phyloP scores from a whole-genome alignment of 352 stramenopile species.

The Globisporangium paddicum region DNA sequence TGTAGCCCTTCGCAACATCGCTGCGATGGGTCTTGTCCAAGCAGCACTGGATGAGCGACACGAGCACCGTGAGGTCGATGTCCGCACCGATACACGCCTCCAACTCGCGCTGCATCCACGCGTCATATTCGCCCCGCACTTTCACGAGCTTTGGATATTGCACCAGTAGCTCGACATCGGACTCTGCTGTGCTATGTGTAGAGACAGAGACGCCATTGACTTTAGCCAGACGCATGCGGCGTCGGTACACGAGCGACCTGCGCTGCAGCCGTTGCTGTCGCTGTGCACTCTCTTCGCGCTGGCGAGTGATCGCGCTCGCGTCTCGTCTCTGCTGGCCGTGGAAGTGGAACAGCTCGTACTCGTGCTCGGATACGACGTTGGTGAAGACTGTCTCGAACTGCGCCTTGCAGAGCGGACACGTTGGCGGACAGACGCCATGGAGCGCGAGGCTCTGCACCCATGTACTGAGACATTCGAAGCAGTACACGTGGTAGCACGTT shows the following conservation, averaged over 20 bases:
- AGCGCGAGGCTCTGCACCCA: slow-evolving; percentile 57
- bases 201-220: slow-evolving; percentile 34
- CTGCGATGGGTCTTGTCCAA: slow-evolving; percentile 46
- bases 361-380: slow-evolving; percentile 59
- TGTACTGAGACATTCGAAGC: slow-evolving; percentile 54
- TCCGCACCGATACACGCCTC: slow-evolving; percentile 58
- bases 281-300: slow-evolving; percentile 14
- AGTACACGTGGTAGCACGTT: slow-evolving; percentile 70
- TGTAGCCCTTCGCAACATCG: slow-evolving; percentile 29
- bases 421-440: slow-evolving; percentile 42
- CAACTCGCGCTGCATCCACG: slow-evolving; percentile 61
- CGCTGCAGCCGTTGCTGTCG: slow-evolving; percentile 17
- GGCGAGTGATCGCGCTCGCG: slow-evolving; percentile 6
- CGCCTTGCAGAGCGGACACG: slow-evolving; percentile 69
- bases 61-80: slow-evolving; percentile 63
- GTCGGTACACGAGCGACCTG: slow-evolving; percentile 54
- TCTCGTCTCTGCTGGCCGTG: slow-evolving; percentile 17
- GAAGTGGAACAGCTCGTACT: slow-evolving; percentile 57
- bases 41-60: slow-evolving; percentile 55
- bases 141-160: slow-evolving; percentile 43
- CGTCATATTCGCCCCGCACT: slow-evolving; percentile 44
- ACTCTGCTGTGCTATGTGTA: background rate
- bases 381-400: slow-evolving; percentile 49
- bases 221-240: slow-evolving; percentile 39
- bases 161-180: background rate